phyloP scores from a whole-genome alignment of 306 rosid species.

The Pterocarpus santalinus region DNA sequence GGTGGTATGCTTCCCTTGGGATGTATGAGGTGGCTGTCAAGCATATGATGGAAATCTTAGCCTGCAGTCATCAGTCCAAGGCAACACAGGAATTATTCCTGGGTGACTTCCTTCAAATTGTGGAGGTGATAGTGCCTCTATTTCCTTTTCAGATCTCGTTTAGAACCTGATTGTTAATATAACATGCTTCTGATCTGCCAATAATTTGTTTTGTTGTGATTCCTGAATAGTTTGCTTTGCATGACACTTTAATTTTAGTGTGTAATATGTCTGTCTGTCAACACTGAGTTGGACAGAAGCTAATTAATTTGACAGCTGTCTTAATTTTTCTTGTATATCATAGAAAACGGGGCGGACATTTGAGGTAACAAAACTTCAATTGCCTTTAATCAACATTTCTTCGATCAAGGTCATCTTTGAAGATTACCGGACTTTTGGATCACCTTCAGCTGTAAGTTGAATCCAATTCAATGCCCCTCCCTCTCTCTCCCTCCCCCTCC shows the following conservation, averaged over 20 bases:
- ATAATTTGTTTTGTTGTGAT: constrained; percentile 34
- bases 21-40: constrained; percentile 84
- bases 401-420: constrained; percentile 84
- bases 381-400: constrained; percentile 86
- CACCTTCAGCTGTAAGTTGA: constrained; percentile 86
- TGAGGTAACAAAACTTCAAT: constrained; percentile 85
- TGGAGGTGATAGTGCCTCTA: constrained; percentile 76
- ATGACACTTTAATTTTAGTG: constrained; percentile 9
- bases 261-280: constrained; percentile 21
- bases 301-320: constrained; percentile 36
- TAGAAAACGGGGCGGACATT: constrained; percentile 83
- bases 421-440: constrained; percentile 95
- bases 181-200: constrained; percentile 35
- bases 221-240: constrained; percentile 27
- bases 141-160: constrained; percentile 32
- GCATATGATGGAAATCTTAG: constrained; percentile 86
- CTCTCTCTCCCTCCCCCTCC: not conserved
- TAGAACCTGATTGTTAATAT: constrained; percentile 42
- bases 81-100: constrained; percentile 82
- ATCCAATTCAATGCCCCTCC: constrained; percentile 1
- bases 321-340: constrained; percentile 37
- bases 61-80: constrained; percentile 95
- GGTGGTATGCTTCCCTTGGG: constrained; percentile 98
- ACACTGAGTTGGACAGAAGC: constrained; percentile 44
- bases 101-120: constrained; percentile 76